Evolutionary conservation across 495 filamentous ascomycete genomes (phyloP), one percentile per base, ranked within the genome.

Genomic region (Aspergillus saccharolyticus): DNA sequence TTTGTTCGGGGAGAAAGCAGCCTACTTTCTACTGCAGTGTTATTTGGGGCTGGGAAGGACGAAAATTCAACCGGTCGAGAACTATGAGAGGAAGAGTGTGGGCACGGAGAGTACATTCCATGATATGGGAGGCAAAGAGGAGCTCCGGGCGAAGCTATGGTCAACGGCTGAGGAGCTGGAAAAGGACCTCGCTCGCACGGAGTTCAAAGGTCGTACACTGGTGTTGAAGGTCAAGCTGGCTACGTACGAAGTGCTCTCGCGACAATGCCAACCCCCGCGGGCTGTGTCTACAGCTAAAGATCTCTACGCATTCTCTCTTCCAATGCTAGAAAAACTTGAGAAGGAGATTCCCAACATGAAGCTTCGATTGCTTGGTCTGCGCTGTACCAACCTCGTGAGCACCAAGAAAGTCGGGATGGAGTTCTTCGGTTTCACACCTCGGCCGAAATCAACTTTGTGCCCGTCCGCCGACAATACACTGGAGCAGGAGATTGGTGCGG

Each of bases 171-270:
- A 93, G 58, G 94, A 96, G 67, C 75, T 99, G 17, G 91, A 96
- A 68, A 87, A 89, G 60, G 95, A 97, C 66, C 77, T 97, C 63
- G 69, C 73, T n/a, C 81, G 81, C 18, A 89, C 88, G 4, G 81
- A 89, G 59, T 89, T 90, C 70, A 96, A 92, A 70, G 93, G 93
- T 5, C 84, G 92, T 6, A 97, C 95, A 1, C 71, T 98, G 3
- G 87, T 89, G 20, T 70, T 99, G 18, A 99, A 99, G 70, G 81
- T 97, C 49, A 99, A 99, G 68, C 76, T 97, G 12, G 90, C 96
- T 63, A 95, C 89, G 0, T 99, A 91, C 63, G 90, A 97, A 68
- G 92, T 97, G 10, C 75, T 89, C 17, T 94, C 91, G 0, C 76
- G 94, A 39, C 94, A 98, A 67, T 80, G 81, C 14, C 80, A 87